phyloP scores from a whole-genome alignment of 768 basidiomycete species.

The Nidularia sp. region DNA sequence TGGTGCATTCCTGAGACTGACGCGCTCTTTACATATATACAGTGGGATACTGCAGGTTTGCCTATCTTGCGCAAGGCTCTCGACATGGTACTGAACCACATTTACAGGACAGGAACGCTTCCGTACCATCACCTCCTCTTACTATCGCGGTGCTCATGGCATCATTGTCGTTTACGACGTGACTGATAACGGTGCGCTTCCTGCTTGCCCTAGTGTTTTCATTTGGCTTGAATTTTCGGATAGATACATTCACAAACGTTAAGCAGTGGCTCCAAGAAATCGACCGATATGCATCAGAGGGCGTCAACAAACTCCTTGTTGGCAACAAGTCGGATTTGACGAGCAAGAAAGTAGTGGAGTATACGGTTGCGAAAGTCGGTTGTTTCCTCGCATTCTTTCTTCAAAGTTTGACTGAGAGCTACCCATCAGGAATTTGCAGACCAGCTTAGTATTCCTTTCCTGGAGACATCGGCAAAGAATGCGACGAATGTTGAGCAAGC shows the following conservation, averaged over 20 bases:
- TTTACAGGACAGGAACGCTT: slow-evolving; percentile 89
- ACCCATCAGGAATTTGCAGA: slow-evolving; percentile 82
- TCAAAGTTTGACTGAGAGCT: background rate
- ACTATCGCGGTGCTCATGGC: slow-evolving; percentile 98
- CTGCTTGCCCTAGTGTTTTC: background rate
- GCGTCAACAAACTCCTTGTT: slow-evolving; percentile 97
- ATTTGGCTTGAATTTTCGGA: background rate
- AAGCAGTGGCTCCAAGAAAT: slow-evolving; percentile 96
- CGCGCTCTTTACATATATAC: slow-evolving; percentile 16
- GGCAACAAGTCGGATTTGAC: slow-evolving; percentile 99
- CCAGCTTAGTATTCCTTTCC: slow-evolving; percentile 88
- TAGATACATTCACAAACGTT: slow-evolving; percentile 92
- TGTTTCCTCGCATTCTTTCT: background rate
- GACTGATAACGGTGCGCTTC: slow-evolving; percentile 74
- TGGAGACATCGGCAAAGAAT: slow-evolving; percentile 99
- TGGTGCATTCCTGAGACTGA: slow-evolving; percentile 14
- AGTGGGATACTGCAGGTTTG: slow-evolving; percentile 97
- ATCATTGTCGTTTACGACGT: slow-evolving; percentile 99
- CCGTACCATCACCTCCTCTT: slow-evolving; percentile 98
- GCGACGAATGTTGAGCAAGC: slow-evolving; percentile 99
- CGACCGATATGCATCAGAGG: slow-evolving; percentile 94
- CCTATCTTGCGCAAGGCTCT: background rate
- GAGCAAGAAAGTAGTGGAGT: slow-evolving; percentile 93
- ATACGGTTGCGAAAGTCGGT: slow-evolving; percentile 77
- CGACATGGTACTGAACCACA: background rate